Conservation (phyloP, 306 rosid genomes). For the Betula pendula region DNA sequence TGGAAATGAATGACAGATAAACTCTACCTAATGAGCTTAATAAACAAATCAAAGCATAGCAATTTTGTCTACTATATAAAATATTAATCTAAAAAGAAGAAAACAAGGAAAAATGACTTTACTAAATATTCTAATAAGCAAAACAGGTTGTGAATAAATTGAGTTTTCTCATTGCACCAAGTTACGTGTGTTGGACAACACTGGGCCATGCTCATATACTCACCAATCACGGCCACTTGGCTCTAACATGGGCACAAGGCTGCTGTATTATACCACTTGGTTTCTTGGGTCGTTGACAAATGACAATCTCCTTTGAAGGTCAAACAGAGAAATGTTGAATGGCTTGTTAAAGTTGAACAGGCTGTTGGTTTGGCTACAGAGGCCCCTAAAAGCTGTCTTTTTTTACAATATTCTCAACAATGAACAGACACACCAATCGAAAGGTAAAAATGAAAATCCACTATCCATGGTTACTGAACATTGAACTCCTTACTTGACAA, state of each 20-base stretch:
- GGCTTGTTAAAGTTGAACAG: neutral
- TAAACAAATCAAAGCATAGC: neutral
- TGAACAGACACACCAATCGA: neutral
- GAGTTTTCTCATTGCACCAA: neutral
- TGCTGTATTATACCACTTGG: neutral
- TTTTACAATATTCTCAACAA: neutral
- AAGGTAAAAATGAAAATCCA: neutral
- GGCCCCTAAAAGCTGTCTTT: neutral
- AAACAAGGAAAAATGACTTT: neutral
- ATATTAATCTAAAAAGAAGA: neutral
- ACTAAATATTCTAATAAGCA: neutral
- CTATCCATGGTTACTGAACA: neutral
- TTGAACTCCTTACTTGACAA: neutral
- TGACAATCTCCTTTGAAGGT: neutral
- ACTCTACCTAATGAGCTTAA: slow-evolving; percentile 6
- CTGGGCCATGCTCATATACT: neutral
- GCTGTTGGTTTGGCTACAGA: neutral
- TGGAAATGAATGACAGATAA: neutral
- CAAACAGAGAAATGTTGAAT: neutral
- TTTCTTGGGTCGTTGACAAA: neutral
- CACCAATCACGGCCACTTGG: neutral
- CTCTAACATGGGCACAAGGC: neutral
- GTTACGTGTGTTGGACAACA: neutral
- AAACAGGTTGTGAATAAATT: neutral
- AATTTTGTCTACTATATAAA: neutral